Percentiles rank a stretch among this genome's conserved stretches.
These are phyloP conservation scores for Lentithecium fluviatile DNA, from an alignment of 495 filamentous ascomycete genomes.

Conservation along the genomic window DNA sequence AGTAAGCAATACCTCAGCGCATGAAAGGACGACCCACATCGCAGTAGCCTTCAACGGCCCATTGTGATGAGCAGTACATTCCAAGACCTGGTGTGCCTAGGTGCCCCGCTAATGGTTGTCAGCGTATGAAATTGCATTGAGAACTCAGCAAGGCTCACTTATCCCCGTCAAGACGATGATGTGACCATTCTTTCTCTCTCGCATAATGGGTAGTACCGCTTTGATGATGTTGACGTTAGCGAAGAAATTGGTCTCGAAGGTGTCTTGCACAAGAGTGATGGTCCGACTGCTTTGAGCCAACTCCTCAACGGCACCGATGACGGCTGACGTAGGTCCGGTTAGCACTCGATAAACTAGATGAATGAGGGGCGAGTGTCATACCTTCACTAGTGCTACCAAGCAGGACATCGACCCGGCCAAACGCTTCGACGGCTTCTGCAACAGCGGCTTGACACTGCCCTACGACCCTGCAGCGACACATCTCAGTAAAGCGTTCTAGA, in stretches of 20 bases:
- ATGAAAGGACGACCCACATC: slow-evolving; percentile 54
- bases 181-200: slow-evolving; percentile 77
- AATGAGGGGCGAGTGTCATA: no score
- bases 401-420: slow-evolving; percentile 84
- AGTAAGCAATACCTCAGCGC: neutral
- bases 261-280: slow-evolving; percentile 75
- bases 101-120: slow-evolving; percentile 60
- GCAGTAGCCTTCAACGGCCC: slow-evolving; percentile 97
- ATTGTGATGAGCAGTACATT: slow-evolving; percentile 87
- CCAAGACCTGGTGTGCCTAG: slow-evolving; percentile 89
- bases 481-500: no score
- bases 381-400: slow-evolving; percentile 85
- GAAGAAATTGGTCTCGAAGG: slow-evolving; percentile 94
- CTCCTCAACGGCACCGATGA: slow-evolving; percentile 91
- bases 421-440: slow-evolving; percentile 77
- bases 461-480: slow-evolving; percentile 35
- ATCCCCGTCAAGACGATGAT: slow-evolving; percentile 87
- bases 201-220: slow-evolving; percentile 75
- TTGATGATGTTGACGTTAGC: slow-evolving; percentile 95
- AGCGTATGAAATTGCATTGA: neutral
- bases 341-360: no score
- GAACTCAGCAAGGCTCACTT: slow-evolving; percentile 50
- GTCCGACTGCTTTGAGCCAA: slow-evolving; percentile 70
- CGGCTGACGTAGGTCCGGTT: slow-evolving; percentile 45
- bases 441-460: slow-evolving; percentile 74